phyloP scores from a whole-genome alignment of 306 rosid genomes.

The Inga leiocalycina region DNA sequence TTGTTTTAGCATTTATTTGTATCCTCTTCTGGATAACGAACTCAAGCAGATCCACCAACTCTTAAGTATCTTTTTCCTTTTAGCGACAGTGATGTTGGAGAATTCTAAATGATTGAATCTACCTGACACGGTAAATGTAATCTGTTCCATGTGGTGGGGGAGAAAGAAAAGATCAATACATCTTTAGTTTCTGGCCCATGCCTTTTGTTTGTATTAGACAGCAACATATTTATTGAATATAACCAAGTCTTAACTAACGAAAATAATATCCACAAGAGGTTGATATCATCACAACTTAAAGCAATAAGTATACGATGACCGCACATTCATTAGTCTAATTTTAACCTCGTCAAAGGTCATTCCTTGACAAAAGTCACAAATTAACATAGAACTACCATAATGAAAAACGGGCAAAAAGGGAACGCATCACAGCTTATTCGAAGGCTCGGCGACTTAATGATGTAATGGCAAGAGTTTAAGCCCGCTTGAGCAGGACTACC shows the following conservation, averaged over 20 bases:
- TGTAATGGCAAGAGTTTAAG: constrained; percentile 23
- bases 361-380: not conserved
- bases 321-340: not conserved
- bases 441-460: constrained; percentile 6
- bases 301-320: not conserved
- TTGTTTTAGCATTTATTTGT: not conserved
- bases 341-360: not conserved
- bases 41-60: not conserved
- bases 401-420: not conserved
- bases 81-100: not conserved
- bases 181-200: not conserved
- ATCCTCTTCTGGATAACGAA: not conserved
- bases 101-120: not conserved
- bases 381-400: not conserved
- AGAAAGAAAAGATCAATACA: not conserved
- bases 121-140: not conserved
- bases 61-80: not conserved
- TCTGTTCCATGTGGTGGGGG: not conserved
- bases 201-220: not conserved
- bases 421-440: not conserved
- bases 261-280: not conserved
- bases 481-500: constrained; percentile 62
- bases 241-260: not conserved
- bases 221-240: too few species aligned
- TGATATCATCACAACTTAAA: not conserved